Base-by-base conservation (phyloP, 148 eudicot species). In the Agrostemma githago region DNA sequence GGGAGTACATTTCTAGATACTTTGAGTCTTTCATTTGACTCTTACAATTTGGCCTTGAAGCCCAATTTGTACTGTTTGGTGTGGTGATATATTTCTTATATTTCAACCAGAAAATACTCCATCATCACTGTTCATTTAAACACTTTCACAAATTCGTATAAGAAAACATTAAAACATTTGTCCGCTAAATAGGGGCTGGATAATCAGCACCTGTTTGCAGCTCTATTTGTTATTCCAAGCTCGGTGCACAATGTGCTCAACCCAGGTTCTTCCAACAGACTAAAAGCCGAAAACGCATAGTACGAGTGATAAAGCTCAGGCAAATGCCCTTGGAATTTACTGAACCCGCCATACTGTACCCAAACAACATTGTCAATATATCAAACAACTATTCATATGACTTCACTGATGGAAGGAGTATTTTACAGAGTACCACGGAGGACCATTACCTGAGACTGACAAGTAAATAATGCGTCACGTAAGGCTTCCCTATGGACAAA, bases 261-360 rank as follows among this genome's bases (percentile, higher is more conserved):
- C 17, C 81, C 82, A 20, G 90, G 83, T 74, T 89, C 93, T 77
- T 87, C 86, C 77, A 94, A 75, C 59, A 94, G 80, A 75, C 98
- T 92, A 56, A 89, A 89, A 21, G 96, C 95, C 51, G 89, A 82
- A 63, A 94, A 86, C 68, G 97, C 97, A 15, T 94, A 94, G 77
- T 84, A 88, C 5, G 98, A 85, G 79, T 94, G 98, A 82, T 94
- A 89, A 53, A 94, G 81, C 88, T 94, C 98, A 5, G 98, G 97
- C 48, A 91, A 68, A 70, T 85, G 72, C 67, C 86, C 81, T 2
- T 93, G 87, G 78, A 89, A 88, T 84, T 94, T 94, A 78, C 98
- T 90, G 86, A 91, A 92, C 68, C 98, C 98, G 38, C 98, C 98
- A 64, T 84, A 89, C 97, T 94, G 85, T n/a, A 57, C 1, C 64